Percentiles rank a stretch among this genome's conserved stretches.
Evolutionary conservation across 2,329 filamentous ascomycete species (phyloP).

Genomic region (Fusarium drepaniforme): DNA sequence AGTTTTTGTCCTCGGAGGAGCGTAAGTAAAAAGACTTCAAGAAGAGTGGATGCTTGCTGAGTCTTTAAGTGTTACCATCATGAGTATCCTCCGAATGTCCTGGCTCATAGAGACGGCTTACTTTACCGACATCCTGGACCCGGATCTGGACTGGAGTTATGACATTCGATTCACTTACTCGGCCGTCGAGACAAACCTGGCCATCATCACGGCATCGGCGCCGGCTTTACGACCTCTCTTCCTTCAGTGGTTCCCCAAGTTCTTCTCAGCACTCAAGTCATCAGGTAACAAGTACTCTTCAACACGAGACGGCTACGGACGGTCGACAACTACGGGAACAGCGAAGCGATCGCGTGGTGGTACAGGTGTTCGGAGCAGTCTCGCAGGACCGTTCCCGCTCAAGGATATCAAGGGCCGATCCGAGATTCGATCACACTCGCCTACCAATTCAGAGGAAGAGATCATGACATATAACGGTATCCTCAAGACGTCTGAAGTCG

Average conservation of each 20-base stretch:
- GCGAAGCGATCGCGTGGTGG: slow-evolving; percentile 25
- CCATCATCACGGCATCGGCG: slow-evolving; percentile 52
- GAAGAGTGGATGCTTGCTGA: neutral
- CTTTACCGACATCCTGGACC: slow-evolving; percentile 6
- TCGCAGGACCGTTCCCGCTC: slow-evolving; percentile 36
- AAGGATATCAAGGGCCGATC: slow-evolving; percentile 47
- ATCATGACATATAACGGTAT: slow-evolving; percentile 56
- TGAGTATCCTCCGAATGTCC: slow-evolving; percentile 50
- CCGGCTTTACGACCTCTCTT: slow-evolving; percentile 52
- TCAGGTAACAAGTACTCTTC: slow-evolving; percentile 26
- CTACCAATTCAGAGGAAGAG: slow-evolving; percentile 52
- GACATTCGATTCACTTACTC: slow-evolving; percentile 50
- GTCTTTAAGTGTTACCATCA: slow-evolving; percentile 46
- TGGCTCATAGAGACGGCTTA: slow-evolving; percentile 40
- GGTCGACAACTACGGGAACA: neutral
- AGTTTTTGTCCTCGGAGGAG: slow-evolving; percentile 53
- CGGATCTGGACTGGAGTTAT: slow-evolving; percentile 39
- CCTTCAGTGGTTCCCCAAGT: slow-evolving; percentile 48
- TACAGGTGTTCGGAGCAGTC: slow-evolving; percentile 13
- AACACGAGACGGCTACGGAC: slow-evolving; percentile 23
- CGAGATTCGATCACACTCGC: slow-evolving; percentile 49
- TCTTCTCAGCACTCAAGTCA: slow-evolving; percentile 44
- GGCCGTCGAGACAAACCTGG: slow-evolving; percentile 52
- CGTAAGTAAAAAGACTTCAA: slow-evolving; percentile 45
- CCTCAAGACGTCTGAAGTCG: slow-evolving; percentile 46